Base-by-base conservation (phyloP, 495 filamentous ascomycete genomes). In the Penicillium ochrochloron region DNA sequence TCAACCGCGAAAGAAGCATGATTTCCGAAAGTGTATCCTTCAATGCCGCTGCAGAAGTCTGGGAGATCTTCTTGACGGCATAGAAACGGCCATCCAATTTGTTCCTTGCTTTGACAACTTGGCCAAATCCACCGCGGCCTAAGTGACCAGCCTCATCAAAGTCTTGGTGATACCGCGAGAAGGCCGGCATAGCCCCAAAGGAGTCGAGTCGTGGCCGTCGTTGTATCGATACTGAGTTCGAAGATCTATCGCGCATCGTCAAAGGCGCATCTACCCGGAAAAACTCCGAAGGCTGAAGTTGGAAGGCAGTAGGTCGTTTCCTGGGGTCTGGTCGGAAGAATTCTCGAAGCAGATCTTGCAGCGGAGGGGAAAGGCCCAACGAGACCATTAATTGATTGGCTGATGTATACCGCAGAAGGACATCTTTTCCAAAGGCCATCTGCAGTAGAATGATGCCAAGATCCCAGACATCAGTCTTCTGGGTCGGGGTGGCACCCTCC, bases 51-150 rank as follows among this genome's bases (percentile, higher is more conserved):
- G 90, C 84, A 19, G 92, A 92, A 56, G 88, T 89, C 65, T 94
- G 89, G 25, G 88, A 92, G 59, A 99, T 96, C 71, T 97, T 97
- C 75, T 99, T 99, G 65, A 99, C 88, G 5, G 95, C 95, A 82
- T 99, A 99, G 12, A 96, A 86, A 57, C 91, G 89, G 10, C 92
- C 92, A 76, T 98, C 94, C 8, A 97, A 85, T 75, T 93, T 96
- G 69, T 97, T 96, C 61, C 96, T 85, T 8, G 95, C 94, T 73
- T 94, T 93, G 48, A 99, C 93, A n/a, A 99, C 95, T 77, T 97
- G 91, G 33, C 96, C 95, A 75, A 96, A 99, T 2, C 94, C 96
- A 17, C 95, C 95, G 76, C 92, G 95, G 29, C 96, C 95, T 21
- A 99, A 80, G 2, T 90, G 87, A 19, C 92, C 93, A 62, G 92